Base-by-base conservation (phyloP, 495 filamentous ascomycete genomes). In the Aspergillus funiculosus region DNA sequence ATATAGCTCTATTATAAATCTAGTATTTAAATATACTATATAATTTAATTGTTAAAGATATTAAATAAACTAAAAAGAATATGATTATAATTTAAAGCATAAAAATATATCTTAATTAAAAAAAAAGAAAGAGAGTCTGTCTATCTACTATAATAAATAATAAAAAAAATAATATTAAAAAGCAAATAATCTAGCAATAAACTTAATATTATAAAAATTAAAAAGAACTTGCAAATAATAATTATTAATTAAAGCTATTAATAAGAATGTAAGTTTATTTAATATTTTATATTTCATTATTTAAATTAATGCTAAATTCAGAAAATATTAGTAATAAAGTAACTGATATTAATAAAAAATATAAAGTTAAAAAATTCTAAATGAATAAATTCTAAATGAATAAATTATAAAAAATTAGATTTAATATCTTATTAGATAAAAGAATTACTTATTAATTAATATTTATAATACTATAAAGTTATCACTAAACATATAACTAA, bases 131-230 rank as follows among this genome's bases (percentile, higher is more conserved):
- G 36, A 37, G n/a, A n/a, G n/a, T n/a, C n/a, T 17, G 17, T 37
- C 14, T 36, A 45, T 5, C 30, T 43, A 26, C 17, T 46, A 36
- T 43, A 35, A 43, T 43, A 43, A 32, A 31, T 43, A 32, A 4
- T 31, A 31, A 22, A 22, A 32, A 28, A 46, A 0, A 41, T 17
- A 41, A 20, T 41, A 41, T 26, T 41, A 41, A 26, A 41, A 28
- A 27, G 6, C 6, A 29, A 28, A 11, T 21, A 38, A 38, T 10
- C 13, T 21, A 38, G 15, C 13, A 43, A 43, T 31, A 43, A 43
- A 43, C 28, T 43, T 13, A 14, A 43, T 32, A 21, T 1, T 24
- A 22, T 43, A 21, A 43, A 43, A 43, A n/a, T n/a, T n/a, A n/a
- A n/a, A n/a, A n/a, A n/a, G n/a, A n/a, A n/a, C n/a, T n/a, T 43